Conservation (phyloP, 805 yeast species). For the Wickerhamiella sorbophila region DNA sequence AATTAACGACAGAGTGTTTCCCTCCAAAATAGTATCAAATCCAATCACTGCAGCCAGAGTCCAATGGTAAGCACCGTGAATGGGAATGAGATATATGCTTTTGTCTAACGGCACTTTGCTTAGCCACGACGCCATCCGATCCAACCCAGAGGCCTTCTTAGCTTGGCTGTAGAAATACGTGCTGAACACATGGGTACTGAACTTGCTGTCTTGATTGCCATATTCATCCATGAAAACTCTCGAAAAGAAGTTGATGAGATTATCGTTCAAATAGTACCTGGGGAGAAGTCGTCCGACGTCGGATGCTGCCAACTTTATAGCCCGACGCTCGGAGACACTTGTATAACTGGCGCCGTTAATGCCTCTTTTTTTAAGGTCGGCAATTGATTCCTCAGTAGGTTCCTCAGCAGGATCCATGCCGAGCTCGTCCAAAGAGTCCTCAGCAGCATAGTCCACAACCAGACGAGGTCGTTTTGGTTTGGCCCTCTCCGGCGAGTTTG, state of each 20-base stretch:
- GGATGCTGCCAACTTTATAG: slow-evolving; percentile 42
- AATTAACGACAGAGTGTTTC: slow-evolving; percentile 29
- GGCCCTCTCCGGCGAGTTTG: no score
- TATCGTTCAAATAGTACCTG: slow-evolving; percentile 81
- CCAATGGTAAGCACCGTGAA: slow-evolving; percentile 79
- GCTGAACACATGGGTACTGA: slow-evolving; percentile 47
- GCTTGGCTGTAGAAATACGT: slow-evolving; percentile 66
- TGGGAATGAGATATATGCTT: slow-evolving; percentile 60
- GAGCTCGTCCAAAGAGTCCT: neutral
- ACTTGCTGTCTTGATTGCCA: slow-evolving; percentile 21
- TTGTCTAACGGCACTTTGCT: slow-evolving; percentile 46
- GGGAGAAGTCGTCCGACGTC: slow-evolving; percentile 72
- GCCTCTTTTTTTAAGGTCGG: slow-evolving; percentile 3
- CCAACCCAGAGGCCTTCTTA: slow-evolving; percentile 28
- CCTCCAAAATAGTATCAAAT: slow-evolving; percentile 8
- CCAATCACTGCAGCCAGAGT: slow-evolving; percentile 50
- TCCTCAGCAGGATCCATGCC: slow-evolving; percentile 3
- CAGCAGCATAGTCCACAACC: neutral
- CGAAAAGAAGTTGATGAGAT: slow-evolving; percentile 73
- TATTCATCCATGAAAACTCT: slow-evolving; percentile 21
- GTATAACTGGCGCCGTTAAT: slow-evolving; percentile 6
- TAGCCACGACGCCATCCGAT: slow-evolving; percentile 51
- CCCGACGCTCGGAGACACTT: slow-evolving; percentile 32
- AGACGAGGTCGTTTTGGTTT: neutral
- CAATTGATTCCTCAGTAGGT: slow-evolving; percentile 10